Evolutionary conservation across 2,329 filamentous ascomycete genomes (phyloP).

Genomic region (Colletotrichum scovillei): DNA sequence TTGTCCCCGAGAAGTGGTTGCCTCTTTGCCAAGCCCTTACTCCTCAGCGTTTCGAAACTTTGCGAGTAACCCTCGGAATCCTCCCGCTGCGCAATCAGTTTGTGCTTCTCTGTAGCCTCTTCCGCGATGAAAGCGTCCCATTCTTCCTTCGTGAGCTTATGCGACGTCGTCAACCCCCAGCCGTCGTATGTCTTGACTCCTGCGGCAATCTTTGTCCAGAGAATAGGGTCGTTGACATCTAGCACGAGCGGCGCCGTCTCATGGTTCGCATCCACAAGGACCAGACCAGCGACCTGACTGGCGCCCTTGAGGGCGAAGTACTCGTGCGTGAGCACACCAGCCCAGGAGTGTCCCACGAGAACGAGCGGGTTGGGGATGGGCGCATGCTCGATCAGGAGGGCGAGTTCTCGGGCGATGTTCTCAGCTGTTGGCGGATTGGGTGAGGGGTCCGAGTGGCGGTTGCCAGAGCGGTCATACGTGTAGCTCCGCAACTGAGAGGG

Average conservation of each 20-base stretch:
- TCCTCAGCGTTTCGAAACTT: slow-evolving; percentile 6
- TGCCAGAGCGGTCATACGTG: slow-evolving; percentile 20
- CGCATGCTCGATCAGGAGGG: slow-evolving; percentile 1
- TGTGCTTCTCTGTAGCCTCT: slow-evolving; percentile 8
- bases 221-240: slow-evolving; percentile 13
- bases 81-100: neutral
- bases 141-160: slow-evolving; percentile 19
- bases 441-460: slow-evolving; percentile 14
- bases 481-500: slow-evolving; percentile 10
- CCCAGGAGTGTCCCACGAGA: slow-evolving; percentile 20
- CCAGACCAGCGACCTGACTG: slow-evolving; percentile 2
- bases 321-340: slow-evolving; percentile 19
- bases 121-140: slow-evolving; percentile 18
- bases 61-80: neutral
- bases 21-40: neutral
- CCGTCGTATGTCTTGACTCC: slow-evolving; percentile 5
- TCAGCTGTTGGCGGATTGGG: neutral
- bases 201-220: slow-evolving; percentile 2
- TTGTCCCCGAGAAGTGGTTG: slow-evolving; percentile 7
- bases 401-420: slow-evolving; percentile 13
- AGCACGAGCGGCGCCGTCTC: slow-evolving; percentile 1
- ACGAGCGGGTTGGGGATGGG: neutral
- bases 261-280: slow-evolving; percentile 22
- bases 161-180: neutral
- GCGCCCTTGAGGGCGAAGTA: slow-evolving; percentile 3